A percentile compares a stretch with the other conserved stretches of the same genome.
Conservation (phyloP, 257 asterid species). For the Eustoma russellianum region DNA sequence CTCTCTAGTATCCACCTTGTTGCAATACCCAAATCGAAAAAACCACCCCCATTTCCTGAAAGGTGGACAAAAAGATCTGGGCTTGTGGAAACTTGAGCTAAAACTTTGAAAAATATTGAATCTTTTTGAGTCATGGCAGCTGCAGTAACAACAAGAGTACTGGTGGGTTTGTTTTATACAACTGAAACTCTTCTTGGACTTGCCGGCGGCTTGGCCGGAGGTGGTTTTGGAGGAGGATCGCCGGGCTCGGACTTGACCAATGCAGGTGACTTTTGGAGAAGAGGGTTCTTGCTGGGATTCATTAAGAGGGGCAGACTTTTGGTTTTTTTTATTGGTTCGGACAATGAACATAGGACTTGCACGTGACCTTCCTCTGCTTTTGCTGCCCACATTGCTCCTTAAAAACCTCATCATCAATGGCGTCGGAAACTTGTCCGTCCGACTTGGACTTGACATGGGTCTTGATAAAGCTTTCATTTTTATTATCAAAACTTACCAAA, state of each 20-base stretch:
- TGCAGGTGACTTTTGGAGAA: slow-evolving; percentile 85
- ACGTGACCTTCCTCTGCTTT: slow-evolving; percentile 62
- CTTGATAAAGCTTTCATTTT: slow-evolving; percentile 47
- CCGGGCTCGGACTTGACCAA: slow-evolving; percentile 77
- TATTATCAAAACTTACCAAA: neutral
- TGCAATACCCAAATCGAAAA: slow-evolving; percentile 40
- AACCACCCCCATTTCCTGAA: slow-evolving; percentile 29
- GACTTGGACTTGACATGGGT: slow-evolving; percentile 64
- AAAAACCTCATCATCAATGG: slow-evolving; percentile 74
- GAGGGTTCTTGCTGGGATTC: slow-evolving; percentile 56
- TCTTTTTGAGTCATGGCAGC: slow-evolving; percentile 25
- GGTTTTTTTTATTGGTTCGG: slow-evolving; percentile 24
- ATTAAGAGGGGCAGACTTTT: slow-evolving; percentile 10
- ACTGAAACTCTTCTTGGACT: neutral
- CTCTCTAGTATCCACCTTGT: slow-evolving; percentile 31
- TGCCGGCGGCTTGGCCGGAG: neutral
- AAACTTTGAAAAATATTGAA: slow-evolving; percentile 10
- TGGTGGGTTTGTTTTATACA: neutral
- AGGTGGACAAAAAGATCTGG: slow-evolving; percentile 8
- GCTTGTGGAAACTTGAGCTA: slow-evolving; percentile 15
- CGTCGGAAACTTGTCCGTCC: slow-evolving; percentile 75
- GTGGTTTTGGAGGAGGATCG: slow-evolving; percentile 24
- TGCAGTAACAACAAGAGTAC: neutral
- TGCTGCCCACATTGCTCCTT: slow-evolving; percentile 56
- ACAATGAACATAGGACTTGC: slow-evolving; percentile 62